Conservation (phyloP, 2,329 filamentous ascomycete genomes). For the Xylaria sp. region DNA sequence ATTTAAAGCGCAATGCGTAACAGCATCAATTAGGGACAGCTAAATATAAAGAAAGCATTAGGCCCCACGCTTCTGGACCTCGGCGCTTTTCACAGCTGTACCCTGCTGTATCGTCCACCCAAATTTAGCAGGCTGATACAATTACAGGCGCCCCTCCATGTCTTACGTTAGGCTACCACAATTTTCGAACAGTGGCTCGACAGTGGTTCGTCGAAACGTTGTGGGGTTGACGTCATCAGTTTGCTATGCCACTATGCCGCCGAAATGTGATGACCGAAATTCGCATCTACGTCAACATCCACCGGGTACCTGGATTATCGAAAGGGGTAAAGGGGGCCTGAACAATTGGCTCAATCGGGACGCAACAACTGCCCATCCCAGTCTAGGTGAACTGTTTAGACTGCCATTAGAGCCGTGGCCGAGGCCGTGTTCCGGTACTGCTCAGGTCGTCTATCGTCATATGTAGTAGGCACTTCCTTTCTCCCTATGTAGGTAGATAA, state of each 20-base stretch:
- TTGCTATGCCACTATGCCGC: not conserved
- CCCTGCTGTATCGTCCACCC: not conserved
- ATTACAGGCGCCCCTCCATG: not conserved
- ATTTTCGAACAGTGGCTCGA: conserved; percentile 9
- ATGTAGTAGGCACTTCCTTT: too few species aligned
- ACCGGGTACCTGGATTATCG: too few species aligned
- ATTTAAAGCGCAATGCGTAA: not conserved
- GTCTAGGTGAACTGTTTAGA: not conserved
- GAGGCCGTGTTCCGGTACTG: not conserved
- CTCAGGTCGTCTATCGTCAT: not conserved
- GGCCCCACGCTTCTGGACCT: not conserved
- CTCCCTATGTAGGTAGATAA: too few species aligned
- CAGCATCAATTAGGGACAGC: not conserved
- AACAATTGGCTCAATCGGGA: not conserved
- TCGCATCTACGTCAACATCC: not conserved
- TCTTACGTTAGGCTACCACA: conserved; percentile 9
- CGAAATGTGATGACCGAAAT: not conserved
- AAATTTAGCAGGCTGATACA: not conserved
- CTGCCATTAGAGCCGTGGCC: not conserved
- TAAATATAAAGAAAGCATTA: too few species aligned
- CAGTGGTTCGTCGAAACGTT: conserved; percentile 10
- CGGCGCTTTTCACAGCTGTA: not conserved
- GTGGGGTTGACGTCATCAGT: conserved; percentile 22
- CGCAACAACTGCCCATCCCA: not conserved
- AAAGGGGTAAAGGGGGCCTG: not conserved